These are phyloP conservation scores for Ocimum tenuiflorum DNA, from an alignment of 257 asterid species.

Conservation along the genomic window DNA sequence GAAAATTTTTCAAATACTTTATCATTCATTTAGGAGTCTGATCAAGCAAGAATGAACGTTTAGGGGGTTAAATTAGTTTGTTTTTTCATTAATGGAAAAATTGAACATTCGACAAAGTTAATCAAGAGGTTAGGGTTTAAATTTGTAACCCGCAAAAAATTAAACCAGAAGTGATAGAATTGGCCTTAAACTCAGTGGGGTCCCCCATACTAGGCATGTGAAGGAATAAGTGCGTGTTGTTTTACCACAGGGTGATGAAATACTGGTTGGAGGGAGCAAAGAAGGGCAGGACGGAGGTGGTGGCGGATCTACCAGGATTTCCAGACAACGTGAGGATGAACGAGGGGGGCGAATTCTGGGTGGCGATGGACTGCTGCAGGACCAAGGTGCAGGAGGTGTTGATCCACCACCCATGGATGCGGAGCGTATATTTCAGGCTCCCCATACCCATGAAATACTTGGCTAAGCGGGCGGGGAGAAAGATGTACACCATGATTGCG, in stretches of 20 bases:
- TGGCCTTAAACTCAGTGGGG: no score
- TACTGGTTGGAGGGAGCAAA: conserved; percentile 57
- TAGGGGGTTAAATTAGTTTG: no score
- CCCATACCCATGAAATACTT: conserved; percentile 63
- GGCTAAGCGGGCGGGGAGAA: conserved; percentile 61
- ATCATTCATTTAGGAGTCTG: no score
- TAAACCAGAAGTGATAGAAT: no score
- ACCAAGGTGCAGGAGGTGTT: conserved; percentile 60
- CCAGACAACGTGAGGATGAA: conserved; percentile 73
- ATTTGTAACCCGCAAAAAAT: no score
- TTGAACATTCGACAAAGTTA: no score
- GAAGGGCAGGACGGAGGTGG: conserved; percentile 39
- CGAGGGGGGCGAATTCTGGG: conserved; percentile 73
- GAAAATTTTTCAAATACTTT: no score
- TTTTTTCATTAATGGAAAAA: no score
- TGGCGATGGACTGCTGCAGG: conserved; percentile 85
- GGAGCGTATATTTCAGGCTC: conserved; percentile 61
- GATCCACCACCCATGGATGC: conserved; percentile 56
- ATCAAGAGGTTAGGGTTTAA: no score
- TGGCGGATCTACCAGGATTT: conserved; percentile 71
- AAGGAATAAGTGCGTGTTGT: no score
- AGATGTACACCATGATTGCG: conserved; percentile 65
- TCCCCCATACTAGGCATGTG: no score
- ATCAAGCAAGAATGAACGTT: no score
- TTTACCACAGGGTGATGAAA: conserved; percentile 78